Conservation (phyloP, 306 rosid species). For the Malus sylvestris region DNA sequence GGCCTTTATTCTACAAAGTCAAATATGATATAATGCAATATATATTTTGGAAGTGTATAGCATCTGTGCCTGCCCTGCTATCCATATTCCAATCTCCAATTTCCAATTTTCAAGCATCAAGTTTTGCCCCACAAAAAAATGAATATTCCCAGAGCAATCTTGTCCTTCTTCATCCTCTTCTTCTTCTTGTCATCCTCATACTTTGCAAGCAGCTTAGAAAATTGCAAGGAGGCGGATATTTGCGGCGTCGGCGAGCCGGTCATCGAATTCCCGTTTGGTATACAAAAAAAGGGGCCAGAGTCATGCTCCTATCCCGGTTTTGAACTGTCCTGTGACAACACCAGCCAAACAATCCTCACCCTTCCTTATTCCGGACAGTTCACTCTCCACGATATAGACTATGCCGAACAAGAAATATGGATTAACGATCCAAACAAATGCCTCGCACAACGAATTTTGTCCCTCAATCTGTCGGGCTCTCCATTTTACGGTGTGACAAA, state of each 20-base stretch:
- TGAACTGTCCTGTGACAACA: constrained; percentile 28
- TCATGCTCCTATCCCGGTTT: constrained; percentile 63
- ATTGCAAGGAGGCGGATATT: constrained; percentile 26
- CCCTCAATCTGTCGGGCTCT: constrained; percentile 42
- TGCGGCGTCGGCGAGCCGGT: constrained; percentile 23
- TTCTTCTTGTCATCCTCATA: constrained; percentile 17
- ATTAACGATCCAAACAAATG: constrained; percentile 63
- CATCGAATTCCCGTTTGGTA: constrained; percentile 59
- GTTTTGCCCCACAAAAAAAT: constrained; percentile 16
- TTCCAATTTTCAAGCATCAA: neutral
- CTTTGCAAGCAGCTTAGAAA: constrained; percentile 18
- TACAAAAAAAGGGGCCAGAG: constrained; percentile 15
- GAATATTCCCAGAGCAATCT: constrained; percentile 12
- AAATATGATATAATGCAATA: neutral
- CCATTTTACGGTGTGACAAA: constrained; percentile 35
- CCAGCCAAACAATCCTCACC: constrained; percentile 37
- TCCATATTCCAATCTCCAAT: neutral
- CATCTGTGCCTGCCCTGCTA: neutral
- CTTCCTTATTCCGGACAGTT: constrained; percentile 42
- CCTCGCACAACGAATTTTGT: constrained; percentile 48
- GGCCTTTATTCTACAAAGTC: neutral
- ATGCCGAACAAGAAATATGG: constrained; percentile 47
- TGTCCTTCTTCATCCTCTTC: constrained; percentile 13
- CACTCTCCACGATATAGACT: constrained; percentile 45
- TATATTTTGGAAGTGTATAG: neutral